These are phyloP conservation scores for Mucor piriformis DNA, from an alignment of 371 early-diverging fungal species.

Conservation along the genomic window DNA sequence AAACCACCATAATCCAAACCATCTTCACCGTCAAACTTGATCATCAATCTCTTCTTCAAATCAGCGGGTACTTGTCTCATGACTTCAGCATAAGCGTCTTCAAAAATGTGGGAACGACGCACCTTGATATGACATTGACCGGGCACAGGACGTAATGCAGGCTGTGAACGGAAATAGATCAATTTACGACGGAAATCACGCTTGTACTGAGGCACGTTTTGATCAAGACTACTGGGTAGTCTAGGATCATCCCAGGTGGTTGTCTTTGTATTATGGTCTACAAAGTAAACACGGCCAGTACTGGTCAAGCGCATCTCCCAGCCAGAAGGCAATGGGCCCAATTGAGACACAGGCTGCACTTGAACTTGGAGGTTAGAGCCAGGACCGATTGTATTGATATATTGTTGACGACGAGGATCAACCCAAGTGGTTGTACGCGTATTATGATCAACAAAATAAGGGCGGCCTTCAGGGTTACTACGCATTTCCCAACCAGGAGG, in stretches of 20 bases:
- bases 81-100: slow-evolving; percentile 92
- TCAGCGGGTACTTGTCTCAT: slow-evolving; percentile 87
- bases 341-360: slow-evolving; percentile 73
- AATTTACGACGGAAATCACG: slow-evolving; percentile 96
- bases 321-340: slow-evolving; percentile 91
- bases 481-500: slow-evolving; percentile 58
- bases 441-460: slow-evolving; percentile 97
- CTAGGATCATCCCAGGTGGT: slow-evolving; percentile 98
- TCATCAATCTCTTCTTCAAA: slow-evolving; percentile 92
- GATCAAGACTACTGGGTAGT: slow-evolving; percentile 90
- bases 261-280: slow-evolving; percentile 92
- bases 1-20: slow-evolving; percentile 98
- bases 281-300: slow-evolving; percentile 91
- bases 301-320: slow-evolving; percentile 98
- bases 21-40: slow-evolving; percentile 98
- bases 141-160: slow-evolving; percentile 84
- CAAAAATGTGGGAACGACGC: slow-evolving; percentile 85
- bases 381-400: slow-evolving; percentile 56
- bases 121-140: slow-evolving; percentile 95
- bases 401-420: slow-evolving; percentile 80
- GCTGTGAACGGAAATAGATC: slow-evolving; percentile 94
- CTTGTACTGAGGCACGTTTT: slow-evolving; percentile 96
- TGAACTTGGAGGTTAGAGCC: slow-evolving; percentile 61
- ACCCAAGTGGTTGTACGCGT: slow-evolving; percentile 97
- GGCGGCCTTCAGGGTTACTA: slow-evolving; percentile 86